Percentiles rank a stretch among this genome's conserved stretches.
These are phyloP conservation scores for Pachyrhizus erosus DNA, from an alignment of 306 rosid genomes.

Conservation along the genomic window DNA sequence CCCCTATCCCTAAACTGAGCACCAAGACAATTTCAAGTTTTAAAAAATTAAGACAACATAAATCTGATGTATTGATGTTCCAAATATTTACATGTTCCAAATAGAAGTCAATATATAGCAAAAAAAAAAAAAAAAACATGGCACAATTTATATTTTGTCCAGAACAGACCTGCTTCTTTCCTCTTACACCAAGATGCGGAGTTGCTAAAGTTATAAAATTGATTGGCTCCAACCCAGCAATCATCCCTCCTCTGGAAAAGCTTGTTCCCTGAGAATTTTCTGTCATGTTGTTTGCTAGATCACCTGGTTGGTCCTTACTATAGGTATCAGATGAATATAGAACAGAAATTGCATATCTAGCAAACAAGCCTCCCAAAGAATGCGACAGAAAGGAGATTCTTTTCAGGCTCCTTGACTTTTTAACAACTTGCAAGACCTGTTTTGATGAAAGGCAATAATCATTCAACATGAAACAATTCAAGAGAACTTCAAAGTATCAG, in stretches of 20 bases:
- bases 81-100: too few species aligned
- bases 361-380: slow-evolving; percentile 95
- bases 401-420: slow-evolving; percentile 73
- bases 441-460: slow-evolving; percentile 43
- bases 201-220: slow-evolving; percentile 94
- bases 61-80: not conserved
- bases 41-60: slow-evolving; percentile 13
- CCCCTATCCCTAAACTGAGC: not conserved
- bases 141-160: slow-evolving; percentile 37
- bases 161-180: slow-evolving; percentile 82
- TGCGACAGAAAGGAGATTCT: slow-evolving; percentile 91
- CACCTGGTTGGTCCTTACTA: slow-evolving; percentile 47
- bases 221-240: slow-evolving; percentile 91
- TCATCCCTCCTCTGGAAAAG: slow-evolving; percentile 63
- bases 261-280: slow-evolving; percentile 45
- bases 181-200: slow-evolving; percentile 97
- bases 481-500: slow-evolving; percentile 33
- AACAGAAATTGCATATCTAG: slow-evolving; percentile 85
- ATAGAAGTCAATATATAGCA: slow-evolving; percentile 3
- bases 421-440: slow-evolving; percentile 84
- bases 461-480: slow-evolving; percentile 41
- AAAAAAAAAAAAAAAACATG: not conserved
- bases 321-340: slow-evolving; percentile 61
- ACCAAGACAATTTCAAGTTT: not conserved
- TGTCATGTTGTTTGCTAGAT: slow-evolving; percentile 38